These are phyloP conservation scores for Endotrypanum monterogeii DNA, from an alignment of 208 protist species.

Conservation along the genomic window DNA sequence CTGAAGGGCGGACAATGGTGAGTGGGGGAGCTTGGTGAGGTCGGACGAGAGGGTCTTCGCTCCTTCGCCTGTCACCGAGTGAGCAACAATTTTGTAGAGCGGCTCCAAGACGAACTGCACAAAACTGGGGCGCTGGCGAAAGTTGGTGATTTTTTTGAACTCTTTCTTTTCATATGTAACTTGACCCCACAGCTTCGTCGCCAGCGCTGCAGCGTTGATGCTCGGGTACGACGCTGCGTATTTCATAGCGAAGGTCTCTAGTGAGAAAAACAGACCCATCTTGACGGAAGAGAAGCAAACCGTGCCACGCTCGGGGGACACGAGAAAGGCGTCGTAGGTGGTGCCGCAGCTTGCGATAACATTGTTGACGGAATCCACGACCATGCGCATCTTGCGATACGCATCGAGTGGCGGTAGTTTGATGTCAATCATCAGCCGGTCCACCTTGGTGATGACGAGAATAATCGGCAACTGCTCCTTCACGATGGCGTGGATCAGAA, in stretches of 20 bases:
- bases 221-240: slow-evolving; percentile 84
- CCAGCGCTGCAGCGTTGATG: slow-evolving; percentile 68
- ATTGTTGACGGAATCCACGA: slow-evolving; percentile 97
- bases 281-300: slow-evolving; percentile 90
- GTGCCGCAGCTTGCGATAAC: slow-evolving; percentile 69
- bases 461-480: slow-evolving; percentile 86
- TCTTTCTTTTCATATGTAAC: slow-evolving; percentile 85
- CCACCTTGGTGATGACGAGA: slow-evolving; percentile 98
- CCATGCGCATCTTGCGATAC: slow-evolving; percentile 97
- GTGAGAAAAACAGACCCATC: slow-evolving; percentile 93
- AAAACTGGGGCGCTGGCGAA: slow-evolving; percentile 93
- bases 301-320: slow-evolving; percentile 87
- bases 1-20: slow-evolving; percentile 57
- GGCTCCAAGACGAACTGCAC: slow-evolving; percentile 98
- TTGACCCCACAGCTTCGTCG: slow-evolving; percentile 97
- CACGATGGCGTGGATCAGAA: slow-evolving; percentile 87
- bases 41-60: slow-evolving; percentile 41
- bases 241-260: slow-evolving; percentile 95
- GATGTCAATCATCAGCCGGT: slow-evolving; percentile 98
- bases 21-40: slow-evolving; percentile 58
- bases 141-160: slow-evolving; percentile 64
- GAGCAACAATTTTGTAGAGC: slow-evolving; percentile 97
- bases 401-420: slow-evolving; percentile 98
- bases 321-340: slow-evolving; percentile 33
- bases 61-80: slow-evolving; percentile 68